phyloP scores from a whole-genome alignment of 768 basidiomycete genomes.

The Asterophora parasitica region DNA sequence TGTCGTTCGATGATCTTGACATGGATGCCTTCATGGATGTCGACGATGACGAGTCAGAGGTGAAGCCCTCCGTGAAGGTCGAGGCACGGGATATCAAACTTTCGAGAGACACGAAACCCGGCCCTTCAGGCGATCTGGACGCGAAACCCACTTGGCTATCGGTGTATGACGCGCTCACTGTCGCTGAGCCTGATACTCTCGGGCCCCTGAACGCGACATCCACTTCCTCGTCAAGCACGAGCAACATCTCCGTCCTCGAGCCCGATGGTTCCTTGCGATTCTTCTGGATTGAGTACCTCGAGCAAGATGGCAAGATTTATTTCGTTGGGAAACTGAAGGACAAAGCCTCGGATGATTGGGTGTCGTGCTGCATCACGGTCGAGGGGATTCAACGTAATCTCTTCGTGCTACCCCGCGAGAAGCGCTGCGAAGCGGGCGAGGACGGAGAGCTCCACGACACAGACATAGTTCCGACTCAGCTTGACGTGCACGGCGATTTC shows the following conservation, averaged over 20 bases:
- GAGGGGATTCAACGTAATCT: slow-evolving; percentile 86
- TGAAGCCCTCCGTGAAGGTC: slow-evolving; percentile 30
- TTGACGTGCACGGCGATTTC: slow-evolving; percentile 81
- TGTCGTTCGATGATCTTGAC: slow-evolving; percentile 49
- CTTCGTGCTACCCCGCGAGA: slow-evolving; percentile 78
- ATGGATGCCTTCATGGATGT: slow-evolving; percentile 60
- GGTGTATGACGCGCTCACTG: slow-evolving; percentile 66
- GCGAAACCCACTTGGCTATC: slow-evolving; percentile 63
- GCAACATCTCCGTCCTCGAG: slow-evolving; percentile 61
- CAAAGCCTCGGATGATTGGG: slow-evolving; percentile 59
- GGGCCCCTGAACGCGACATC: slow-evolving; percentile 39
- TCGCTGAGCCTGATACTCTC: slow-evolving; percentile 55
- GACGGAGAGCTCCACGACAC: slow-evolving; percentile 64
- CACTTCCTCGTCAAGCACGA: slow-evolving; percentile 30
- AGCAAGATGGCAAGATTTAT: slow-evolving; percentile 78
- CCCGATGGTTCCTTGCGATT: slow-evolving; percentile 82
- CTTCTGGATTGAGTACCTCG: slow-evolving; percentile 96
- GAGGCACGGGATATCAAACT: slow-evolving; percentile 26
- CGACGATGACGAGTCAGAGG: slow-evolving; percentile 44
- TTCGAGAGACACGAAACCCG: slow-evolving; percentile 10
- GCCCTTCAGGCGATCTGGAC: slow-evolving; percentile 36
- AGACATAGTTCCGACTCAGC: slow-evolving; percentile 62
- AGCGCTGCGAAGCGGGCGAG: slow-evolving; percentile 51
- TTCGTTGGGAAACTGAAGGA: slow-evolving; percentile 92
- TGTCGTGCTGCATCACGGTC: slow-evolving; percentile 85